A percentile compares a stretch with the other conserved stretches of the same genome.
phyloP scores from a whole-genome alignment of 805 yeast species.

The Wickerhamomyces alni region DNA sequence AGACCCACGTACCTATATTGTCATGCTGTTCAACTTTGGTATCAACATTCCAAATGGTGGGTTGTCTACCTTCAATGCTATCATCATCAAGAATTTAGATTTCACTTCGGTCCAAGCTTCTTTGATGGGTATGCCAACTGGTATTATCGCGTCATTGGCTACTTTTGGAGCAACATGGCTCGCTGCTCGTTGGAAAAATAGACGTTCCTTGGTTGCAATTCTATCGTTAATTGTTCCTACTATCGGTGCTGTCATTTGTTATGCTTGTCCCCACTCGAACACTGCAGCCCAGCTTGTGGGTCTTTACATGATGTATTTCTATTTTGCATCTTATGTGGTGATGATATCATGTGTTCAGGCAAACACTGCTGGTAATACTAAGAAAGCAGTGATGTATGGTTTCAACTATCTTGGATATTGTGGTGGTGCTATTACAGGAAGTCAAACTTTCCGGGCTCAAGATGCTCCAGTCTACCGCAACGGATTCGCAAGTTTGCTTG shows the following conservation, averaged over 20 bases:
- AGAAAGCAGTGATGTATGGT: conserved; percentile 31
- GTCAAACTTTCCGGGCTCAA: conserved; percentile 38
- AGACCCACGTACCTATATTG: conserved; percentile 33
- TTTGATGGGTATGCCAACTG: conserved; percentile 24
- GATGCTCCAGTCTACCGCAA: conserved; percentile 37
- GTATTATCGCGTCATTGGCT: conserved; percentile 26
- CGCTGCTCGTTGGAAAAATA: conserved; percentile 25
- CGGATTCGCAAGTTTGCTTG: conserved; percentile 40
- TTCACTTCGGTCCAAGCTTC: conserved; percentile 21
- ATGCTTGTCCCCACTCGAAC: conserved; percentile 17
- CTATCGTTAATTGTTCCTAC: conserved; percentile 24
- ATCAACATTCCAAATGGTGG: conserved; percentile 31
- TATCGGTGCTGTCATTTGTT: conserved; percentile 23
- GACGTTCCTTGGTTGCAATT: conserved; percentile 22
- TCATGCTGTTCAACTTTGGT: conserved; percentile 26
- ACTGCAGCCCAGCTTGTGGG: conserved; percentile 25
- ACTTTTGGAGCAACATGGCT: conserved; percentile 27
- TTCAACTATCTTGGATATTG: conserved; percentile 34
- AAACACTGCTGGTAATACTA: conserved; percentile 43
- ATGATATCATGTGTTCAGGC: conserved; percentile 29
- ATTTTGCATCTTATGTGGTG: conserved; percentile 27
- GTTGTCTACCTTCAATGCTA: conserved; percentile 22
- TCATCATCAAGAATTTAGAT: conserved; percentile 20
- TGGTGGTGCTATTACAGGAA: conserved; percentile 40
- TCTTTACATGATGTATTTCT: conserved; percentile 28